Evolutionary conservation across 495 filamentous ascomycete species (phyloP).

Genomic region (Xylaria nigripes): DNA sequence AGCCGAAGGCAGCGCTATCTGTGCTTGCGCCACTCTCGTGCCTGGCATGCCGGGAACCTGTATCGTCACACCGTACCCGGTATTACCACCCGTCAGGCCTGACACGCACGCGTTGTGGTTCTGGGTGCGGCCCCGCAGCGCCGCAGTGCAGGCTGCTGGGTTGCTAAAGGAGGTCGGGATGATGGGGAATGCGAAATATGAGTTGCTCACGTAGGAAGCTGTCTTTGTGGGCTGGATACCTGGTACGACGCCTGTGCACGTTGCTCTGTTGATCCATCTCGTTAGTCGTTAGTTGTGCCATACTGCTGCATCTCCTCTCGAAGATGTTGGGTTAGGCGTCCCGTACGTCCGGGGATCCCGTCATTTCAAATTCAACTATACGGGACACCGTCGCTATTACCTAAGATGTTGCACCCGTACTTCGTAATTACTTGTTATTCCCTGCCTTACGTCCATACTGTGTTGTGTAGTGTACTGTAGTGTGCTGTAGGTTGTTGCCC

Average conservation of each 20-base stretch:
- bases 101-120: slow-evolving; percentile 57
- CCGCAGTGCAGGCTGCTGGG: slow-evolving; percentile 55
- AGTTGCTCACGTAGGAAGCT: slow-evolving; percentile 43
- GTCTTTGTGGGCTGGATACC: slow-evolving; percentile 24
- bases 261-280: slow-evolving; percentile 24
- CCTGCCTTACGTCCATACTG: no score
- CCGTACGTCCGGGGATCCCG: no score
- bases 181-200: slow-evolving; percentile 58
- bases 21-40: slow-evolving; percentile 40
- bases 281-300: no score
- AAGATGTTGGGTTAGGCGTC: no score
- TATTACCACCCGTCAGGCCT: slow-evolving; percentile 44
- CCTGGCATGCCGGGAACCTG: slow-evolving; percentile 49
- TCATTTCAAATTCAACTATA: no score
- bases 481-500: no score
- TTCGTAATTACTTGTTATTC: no score
- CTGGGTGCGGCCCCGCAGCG: slow-evolving; percentile 54
- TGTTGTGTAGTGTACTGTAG: no score
- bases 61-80: slow-evolving; percentile 54
- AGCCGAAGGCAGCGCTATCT: slow-evolving; percentile 28
- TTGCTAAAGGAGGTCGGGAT: slow-evolving; percentile 60
- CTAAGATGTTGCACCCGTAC: no score
- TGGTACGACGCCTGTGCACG: slow-evolving; percentile 40
- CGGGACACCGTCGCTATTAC: no score
- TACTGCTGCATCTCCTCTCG: no score